These are phyloP conservation scores for Mortierella sp. DNA, from an alignment of 371 early-diverging fungal genomes.

Conservation along the genomic window DNA sequence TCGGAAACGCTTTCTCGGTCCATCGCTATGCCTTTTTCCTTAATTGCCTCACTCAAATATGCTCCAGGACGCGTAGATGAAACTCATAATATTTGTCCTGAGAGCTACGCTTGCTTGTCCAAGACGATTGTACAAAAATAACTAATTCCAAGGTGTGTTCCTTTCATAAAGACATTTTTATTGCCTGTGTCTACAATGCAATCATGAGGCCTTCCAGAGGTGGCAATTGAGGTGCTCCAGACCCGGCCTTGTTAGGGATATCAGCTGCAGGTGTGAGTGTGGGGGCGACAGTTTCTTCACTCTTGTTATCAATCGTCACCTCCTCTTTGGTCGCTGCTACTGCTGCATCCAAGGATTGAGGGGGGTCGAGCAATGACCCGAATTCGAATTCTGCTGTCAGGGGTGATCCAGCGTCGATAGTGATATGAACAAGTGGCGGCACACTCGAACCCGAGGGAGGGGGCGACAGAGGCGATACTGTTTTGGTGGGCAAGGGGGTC, in stretches of 20 bases:
- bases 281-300: neutral
- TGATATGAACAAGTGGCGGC: conserved; percentile 16
- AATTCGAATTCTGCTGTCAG: neutral
- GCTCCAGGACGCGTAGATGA: no score
- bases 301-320: neutral
- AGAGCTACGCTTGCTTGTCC: no score
- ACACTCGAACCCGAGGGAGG: neutral
- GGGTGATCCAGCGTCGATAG: conserved; percentile 25
- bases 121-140: no score
- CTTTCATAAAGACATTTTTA: neutral
- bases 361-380: neutral
- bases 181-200: conserved; percentile 18
- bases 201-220: conserved; percentile 51
- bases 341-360: neutral
- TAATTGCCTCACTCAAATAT: no score
- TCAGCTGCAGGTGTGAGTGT: neutral
- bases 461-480: conserved; percentile 17
- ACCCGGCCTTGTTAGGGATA: conserved; percentile 8
- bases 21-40: no score
- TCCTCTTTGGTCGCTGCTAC: conserved; percentile 3
- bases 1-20: no score
- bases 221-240: conserved; percentile 35
- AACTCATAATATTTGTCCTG: no score
- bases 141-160: no score
- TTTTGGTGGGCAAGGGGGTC: neutral